A percentile compares a stretch with the other conserved stretches of the same genome.
Conservation (phyloP, 2,329 filamentous ascomycete genomes). For the Ramichloridium luteum region DNA sequence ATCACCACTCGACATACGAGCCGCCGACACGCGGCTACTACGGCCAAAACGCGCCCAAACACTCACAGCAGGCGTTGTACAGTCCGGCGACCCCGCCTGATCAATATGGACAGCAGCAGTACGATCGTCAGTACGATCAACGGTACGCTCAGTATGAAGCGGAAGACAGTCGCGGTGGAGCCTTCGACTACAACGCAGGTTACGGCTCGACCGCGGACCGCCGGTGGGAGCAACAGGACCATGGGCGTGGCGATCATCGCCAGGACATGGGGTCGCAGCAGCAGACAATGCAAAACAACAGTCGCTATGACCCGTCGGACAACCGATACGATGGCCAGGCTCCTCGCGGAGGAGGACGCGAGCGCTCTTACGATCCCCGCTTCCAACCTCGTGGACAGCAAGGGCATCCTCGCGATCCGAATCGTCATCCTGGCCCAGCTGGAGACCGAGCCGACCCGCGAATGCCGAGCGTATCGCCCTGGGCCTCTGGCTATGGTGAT, state of each 20-base stretch:
- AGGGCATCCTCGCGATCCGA: too few species aligned
- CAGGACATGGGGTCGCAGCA: too few species aligned
- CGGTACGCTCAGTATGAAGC: conserved; percentile 1
- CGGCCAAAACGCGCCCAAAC: conserved; percentile 1
- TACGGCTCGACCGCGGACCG: too few species aligned
- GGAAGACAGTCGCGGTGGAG: too few species aligned
- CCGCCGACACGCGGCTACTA: conserved; percentile 4
- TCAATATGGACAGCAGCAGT: conserved; percentile 1
- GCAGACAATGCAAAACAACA: too few species aligned
- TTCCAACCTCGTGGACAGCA: conserved; percentile 17
- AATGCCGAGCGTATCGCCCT: neutral
- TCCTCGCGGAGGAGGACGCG: too few species aligned
- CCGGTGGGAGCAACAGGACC: too few species aligned
- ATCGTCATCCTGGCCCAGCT: too few species aligned
- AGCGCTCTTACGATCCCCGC: conserved; percentile 16
- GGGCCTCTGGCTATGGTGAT: conserved; percentile 1
- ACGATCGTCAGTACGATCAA: neutral
- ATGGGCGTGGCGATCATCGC: too few species aligned
- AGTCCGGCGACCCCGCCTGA: conserved; percentile 1
- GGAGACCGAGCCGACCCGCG: conserved; percentile 1
- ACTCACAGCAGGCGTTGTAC: conserved; percentile 2
- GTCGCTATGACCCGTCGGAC: too few species aligned
- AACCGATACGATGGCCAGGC: too few species aligned
- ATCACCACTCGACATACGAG: conserved; percentile 15
- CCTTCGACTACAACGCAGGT: too few species aligned